These are phyloP conservation scores for Spinellus fusiger DNA, from an alignment of 192 early-diverging fungal species.

Conservation along the genomic window DNA sequence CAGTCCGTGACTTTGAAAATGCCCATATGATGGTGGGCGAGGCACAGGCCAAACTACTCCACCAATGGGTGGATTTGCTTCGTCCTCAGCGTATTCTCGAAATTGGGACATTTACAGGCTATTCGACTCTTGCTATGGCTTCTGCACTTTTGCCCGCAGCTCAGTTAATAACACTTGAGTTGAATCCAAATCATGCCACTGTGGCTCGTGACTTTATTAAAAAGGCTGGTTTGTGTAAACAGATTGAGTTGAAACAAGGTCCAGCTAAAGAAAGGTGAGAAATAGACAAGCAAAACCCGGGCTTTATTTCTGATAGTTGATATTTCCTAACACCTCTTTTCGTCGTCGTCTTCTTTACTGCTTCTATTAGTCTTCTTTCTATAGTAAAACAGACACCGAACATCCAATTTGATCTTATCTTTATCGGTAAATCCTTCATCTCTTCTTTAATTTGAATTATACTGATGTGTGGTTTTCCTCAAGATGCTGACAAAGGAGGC, in stretches of 20 bases:
- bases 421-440: conserved; percentile 5
- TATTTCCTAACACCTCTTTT: background rate
- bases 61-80: conserved; percentile 41
- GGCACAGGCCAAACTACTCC: conserved; percentile 45
- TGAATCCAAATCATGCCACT: conserved; percentile 40
- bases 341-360: background rate
- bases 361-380: background rate
- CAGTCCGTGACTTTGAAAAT: background rate
- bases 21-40: conserved; percentile 41
- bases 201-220: conserved; percentile 40
- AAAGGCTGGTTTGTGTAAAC: conserved; percentile 25
- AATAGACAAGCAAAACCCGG: background rate
- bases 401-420: conserved; percentile 8
- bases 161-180: conserved; percentile 47
- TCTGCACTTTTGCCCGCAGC: conserved; percentile 39
- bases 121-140: conserved; percentile 61
- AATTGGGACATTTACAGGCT: conserved; percentile 65
- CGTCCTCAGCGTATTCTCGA: conserved; percentile 53
- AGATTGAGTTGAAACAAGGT: conserved; percentile 40
- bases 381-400: background rate
- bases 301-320: conserved; percentile 3
- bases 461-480: background rate
- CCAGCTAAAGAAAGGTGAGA: conserved; percentile 31
- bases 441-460: background rate
- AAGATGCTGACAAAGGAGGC: conserved; percentile 66